Evolutionary conservation across 2,329 filamentous ascomycete genomes (phyloP).

Genomic region (Ophiognomonia clavigignenti-juglandacearum): DNA sequence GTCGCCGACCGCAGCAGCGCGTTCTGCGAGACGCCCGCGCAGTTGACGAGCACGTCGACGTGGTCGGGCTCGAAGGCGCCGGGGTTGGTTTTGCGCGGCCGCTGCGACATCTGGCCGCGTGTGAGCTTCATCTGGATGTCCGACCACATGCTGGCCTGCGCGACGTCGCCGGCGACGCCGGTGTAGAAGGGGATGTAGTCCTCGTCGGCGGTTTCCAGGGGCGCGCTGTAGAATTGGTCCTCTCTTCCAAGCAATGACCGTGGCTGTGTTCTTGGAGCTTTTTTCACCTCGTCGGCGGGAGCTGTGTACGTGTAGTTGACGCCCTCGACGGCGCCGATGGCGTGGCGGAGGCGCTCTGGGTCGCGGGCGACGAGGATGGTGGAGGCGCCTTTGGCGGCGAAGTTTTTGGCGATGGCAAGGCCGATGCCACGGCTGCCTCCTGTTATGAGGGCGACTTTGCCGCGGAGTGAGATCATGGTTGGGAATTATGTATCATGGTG

Average conservation of each 20-base stretch:
- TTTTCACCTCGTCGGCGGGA: neutral
- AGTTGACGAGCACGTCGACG: constrained; percentile 68
- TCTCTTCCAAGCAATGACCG: too few species aligned
- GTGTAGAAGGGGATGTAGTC: neutral
- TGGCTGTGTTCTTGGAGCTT: too few species aligned
- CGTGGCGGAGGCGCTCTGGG: constrained; percentile 35
- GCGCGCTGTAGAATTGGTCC: neutral
- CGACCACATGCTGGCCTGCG: constrained; percentile 17
- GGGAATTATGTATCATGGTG: constrained; percentile 14
- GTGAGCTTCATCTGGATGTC: constrained; percentile 4
- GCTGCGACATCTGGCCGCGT: neutral
- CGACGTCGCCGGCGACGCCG: constrained; percentile 19
- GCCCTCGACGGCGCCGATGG: constrained; percentile 30
- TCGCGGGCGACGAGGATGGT: constrained; percentile 60
- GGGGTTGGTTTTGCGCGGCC: neutral
- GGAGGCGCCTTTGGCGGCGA: constrained; percentile 56
- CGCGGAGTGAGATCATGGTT: constrained; percentile 32
- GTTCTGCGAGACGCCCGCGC: constrained; percentile 67
- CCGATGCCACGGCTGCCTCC: constrained; percentile 70
- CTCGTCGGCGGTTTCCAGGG: neutral
- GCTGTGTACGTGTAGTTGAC: neutral
- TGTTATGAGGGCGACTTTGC: constrained; percentile 57
- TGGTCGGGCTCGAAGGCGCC: neutral
- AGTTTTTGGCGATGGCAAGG: constrained; percentile 59
- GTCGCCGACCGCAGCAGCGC: constrained; percentile 55